phyloP scores from a whole-genome alignment of 495 filamentous ascomycete genomes.

The Xylaria grammica region DNA sequence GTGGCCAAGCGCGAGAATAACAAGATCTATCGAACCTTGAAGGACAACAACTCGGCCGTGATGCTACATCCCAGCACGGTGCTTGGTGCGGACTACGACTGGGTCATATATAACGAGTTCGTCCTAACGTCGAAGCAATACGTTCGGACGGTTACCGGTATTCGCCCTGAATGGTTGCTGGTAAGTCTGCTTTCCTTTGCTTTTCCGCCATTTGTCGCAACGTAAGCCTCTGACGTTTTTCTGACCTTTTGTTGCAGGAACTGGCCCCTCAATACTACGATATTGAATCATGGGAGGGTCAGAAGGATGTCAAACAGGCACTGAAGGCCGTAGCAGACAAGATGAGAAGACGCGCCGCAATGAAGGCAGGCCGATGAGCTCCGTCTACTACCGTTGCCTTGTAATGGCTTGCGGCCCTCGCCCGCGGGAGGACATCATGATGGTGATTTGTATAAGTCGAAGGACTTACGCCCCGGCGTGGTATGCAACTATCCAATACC shows the following conservation, averaged over 20 bases:
- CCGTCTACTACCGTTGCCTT: too few relatives aligned
- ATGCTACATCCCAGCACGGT: constrained; percentile 92
- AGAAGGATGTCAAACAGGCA: constrained; percentile 82
- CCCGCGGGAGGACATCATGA: too few relatives aligned
- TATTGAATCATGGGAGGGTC: constrained; percentile 71
- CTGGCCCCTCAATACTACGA: constrained; percentile 94
- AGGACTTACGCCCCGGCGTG: too few relatives aligned
- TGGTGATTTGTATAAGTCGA: too few relatives aligned
- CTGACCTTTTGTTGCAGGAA: constrained; percentile 56
- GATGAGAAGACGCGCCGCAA: constrained; percentile 72
- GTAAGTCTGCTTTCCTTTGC: constrained; percentile 57
- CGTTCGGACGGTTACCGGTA: constrained; percentile 68
- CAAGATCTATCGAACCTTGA: constrained; percentile 92
- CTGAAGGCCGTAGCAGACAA: constrained; percentile 77
- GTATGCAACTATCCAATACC: too few relatives aligned
- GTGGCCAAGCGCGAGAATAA: constrained; percentile 88
- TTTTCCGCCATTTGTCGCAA: not conserved
- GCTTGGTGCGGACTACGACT: constrained; percentile 83
- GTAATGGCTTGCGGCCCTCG: too few relatives aligned
- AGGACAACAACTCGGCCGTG: constrained; percentile 83
- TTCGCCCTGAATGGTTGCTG: constrained; percentile 84
- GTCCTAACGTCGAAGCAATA: constrained; percentile 98
- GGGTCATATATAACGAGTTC: constrained; percentile 99
- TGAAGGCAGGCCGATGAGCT: constrained; percentile 52
- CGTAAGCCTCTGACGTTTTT: not conserved